Evolutionary conservation across 148 eudicot genomes (phyloP), one percentile per base, ranked within the genome.

Genomic region (Linanthus parryae): DNA sequence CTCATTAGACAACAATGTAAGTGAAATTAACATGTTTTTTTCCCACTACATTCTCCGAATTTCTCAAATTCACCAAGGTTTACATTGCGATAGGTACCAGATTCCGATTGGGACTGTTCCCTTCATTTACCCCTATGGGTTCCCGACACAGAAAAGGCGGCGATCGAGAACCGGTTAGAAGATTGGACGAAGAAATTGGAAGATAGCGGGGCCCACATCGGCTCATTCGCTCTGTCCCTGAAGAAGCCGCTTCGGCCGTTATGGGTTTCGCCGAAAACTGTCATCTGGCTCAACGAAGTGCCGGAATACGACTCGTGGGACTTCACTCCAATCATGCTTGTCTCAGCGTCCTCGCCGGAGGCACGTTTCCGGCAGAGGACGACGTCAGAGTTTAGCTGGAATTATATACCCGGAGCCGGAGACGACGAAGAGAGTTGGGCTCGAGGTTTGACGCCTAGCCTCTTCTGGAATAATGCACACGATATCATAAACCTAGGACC

Each of bases 361-460:
- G 76, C 74, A 13, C 54, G 55, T 57, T 48, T 56, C 66, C 89
- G 65, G 51, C 77, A 79, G 36, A 73, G 76, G 23, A 80, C 75
- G 31, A 87, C 81, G 51, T 81, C 96, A 12, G 85, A 92, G 65
- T 87, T 81, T 58, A 92, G 98, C 56, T 92, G 94, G 94, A 92
- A 66, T 45, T 92, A 92, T 64, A 92, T 92, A 35, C 63, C 98
- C 31, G 98, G 98, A 36, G 98, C 98, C 43, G 98, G 98, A 61
- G 98, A 92, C 60, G 98, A 92, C 52, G 98, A 92, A 67, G 98
- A 92, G 64, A 92, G 94, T 58, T 92, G 98, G 98, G 73, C 98
- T 24, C 75, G 96, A 60, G 96, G 96, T 20, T 71, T 92, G 59
- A 70, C 85, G 3, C 96, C 96, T 2, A 38, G 27, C 29, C 85